Evolutionary conservation across 2,329 filamentous ascomycete species (phyloP).

Genomic region (Cladosporium cucumerinum): DNA sequence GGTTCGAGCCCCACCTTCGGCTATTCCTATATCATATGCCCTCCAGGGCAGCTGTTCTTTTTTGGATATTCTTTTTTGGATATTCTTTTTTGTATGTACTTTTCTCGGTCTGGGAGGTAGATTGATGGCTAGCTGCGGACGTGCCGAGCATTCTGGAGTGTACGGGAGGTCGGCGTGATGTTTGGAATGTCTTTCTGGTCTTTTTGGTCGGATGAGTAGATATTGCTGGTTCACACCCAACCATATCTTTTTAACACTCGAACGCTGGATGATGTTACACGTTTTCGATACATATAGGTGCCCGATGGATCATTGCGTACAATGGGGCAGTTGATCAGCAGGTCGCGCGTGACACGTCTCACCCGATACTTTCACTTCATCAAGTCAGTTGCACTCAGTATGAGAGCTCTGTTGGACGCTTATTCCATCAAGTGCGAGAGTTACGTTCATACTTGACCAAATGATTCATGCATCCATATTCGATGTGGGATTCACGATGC

Average conservation of each 20-base stretch:
- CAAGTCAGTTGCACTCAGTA: not conserved
- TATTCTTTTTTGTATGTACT: not conserved
- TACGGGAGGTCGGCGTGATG: not conserved
- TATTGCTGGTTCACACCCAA: not conserved
- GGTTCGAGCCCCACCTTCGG: slow-evolving; percentile 7
- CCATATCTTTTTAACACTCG: not conserved
- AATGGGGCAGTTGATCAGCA: not conserved
- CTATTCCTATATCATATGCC: slow-evolving; percentile 3
- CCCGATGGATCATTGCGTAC: not conserved
- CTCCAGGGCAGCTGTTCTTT: not conserved
- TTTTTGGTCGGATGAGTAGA: not conserved
- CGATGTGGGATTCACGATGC: not conserved
- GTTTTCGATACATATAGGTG: not conserved
- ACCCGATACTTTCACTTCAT: not conserved
- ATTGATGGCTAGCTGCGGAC: not conserved
- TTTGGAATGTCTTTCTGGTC: not conserved
- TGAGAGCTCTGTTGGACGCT: not conserved
- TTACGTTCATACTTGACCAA: too few relatives aligned
- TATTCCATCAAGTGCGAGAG: not conserved
- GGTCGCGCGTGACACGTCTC: not conserved
- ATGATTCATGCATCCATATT: not conserved
- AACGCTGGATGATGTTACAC: not conserved
- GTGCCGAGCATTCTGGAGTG: not conserved
- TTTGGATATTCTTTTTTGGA: not conserved
- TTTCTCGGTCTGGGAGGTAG: not conserved